Evolutionary conservation across 495 filamentous ascomycete genomes (phyloP), one percentile per base, ranked within the genome.

Genomic region (Hypoxylon subgilvum): DNA sequence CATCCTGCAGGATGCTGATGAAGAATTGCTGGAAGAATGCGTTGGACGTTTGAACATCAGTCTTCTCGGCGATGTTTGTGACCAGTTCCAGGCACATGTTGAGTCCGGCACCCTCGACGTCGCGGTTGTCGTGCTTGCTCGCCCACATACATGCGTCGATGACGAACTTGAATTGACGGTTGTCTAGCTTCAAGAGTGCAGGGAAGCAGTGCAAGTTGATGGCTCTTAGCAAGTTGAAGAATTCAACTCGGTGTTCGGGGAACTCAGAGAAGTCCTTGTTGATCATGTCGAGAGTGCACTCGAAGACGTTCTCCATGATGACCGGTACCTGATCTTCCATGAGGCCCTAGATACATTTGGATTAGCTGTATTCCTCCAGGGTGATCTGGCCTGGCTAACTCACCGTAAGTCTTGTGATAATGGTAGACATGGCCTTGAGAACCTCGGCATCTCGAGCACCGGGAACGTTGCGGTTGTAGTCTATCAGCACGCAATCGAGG

Each of bases 241-340:
- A 99, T 72, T 96, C 92, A 2, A 99, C 94, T 32, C 94, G 87
- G 66, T 97, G 94, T 68, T 99, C 94, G 0, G 94, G 94, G 72
- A 95, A 99, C 70, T 99, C 94, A 39, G 96, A 95, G 77, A 97
- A 99, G 69, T 99, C 93, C 74, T 97, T 99, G 83, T 97, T 99
- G 78, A 99, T 97, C 94, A 99, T 99, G 60, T 96, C 90, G 32
- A 99, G 78, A 6, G 94, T 99, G 76, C 94, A 97, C 72, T 96
- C 93, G 69, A 99, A 99, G 14, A 99, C 91, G 66, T 92, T 94
- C 69, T 97, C 92, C 91, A 99, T 96, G 70, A 97, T 97, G 35
- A 86, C 86, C 0, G 92, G 90, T 1, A 99, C 91, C 73, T 97
- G 95, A 69, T 97, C 94, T 69, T 97, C 92, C 95, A 97, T 97